A percentile compares a stretch with the other conserved stretches of the same genome.
Conservation (phyloP, 2,329 filamentous ascomycete species). For the Fusarium buharicum region DNA sequence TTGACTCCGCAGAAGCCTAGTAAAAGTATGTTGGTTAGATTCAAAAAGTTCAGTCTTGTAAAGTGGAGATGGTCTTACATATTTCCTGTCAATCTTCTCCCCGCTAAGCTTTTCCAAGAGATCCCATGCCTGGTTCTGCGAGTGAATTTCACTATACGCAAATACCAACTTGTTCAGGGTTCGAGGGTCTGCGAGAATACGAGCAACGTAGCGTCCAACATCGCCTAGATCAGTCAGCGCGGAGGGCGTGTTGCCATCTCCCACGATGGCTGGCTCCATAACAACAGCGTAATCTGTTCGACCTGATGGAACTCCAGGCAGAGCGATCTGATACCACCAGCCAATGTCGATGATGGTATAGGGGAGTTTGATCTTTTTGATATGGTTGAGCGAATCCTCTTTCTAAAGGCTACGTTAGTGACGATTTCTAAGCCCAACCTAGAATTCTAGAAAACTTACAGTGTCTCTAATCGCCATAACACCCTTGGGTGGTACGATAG, state of each 20-base stretch:
- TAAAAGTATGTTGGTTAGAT: neutral
- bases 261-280: slow-evolving; percentile 52
- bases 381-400: slow-evolving; percentile 60
- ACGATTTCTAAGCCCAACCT: too few relatives aligned
- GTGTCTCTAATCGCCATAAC: slow-evolving; percentile 32
- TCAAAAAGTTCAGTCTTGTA: neutral
- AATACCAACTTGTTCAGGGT: slow-evolving; percentile 65
- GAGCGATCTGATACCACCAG: slow-evolving; percentile 64
- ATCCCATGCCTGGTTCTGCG: slow-evolving; percentile 58
- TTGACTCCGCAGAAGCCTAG: neutral
- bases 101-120: slow-evolving; percentile 59
- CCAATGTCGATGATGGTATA: slow-evolving; percentile 68
- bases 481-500: slow-evolving; percentile 54
- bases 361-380: slow-evolving; percentile 58
- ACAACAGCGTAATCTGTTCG: slow-evolving; percentile 44
- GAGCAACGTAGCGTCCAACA: slow-evolving; percentile 61
- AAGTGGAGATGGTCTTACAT: neutral
- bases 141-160: slow-evolving; percentile 57
- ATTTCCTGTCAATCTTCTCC: slow-evolving; percentile 53
- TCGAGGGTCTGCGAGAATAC: slow-evolving; percentile 61
- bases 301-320: slow-evolving; percentile 43
- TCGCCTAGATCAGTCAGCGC: slow-evolving; percentile 61
- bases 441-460: neutral
- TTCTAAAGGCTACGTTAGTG: slow-evolving; percentile 49
- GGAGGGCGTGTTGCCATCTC: slow-evolving; percentile 56